These are phyloP conservation scores for Fraxinus velutina DNA, from an alignment of 305 asterid species.

Conservation along the genomic window DNA sequence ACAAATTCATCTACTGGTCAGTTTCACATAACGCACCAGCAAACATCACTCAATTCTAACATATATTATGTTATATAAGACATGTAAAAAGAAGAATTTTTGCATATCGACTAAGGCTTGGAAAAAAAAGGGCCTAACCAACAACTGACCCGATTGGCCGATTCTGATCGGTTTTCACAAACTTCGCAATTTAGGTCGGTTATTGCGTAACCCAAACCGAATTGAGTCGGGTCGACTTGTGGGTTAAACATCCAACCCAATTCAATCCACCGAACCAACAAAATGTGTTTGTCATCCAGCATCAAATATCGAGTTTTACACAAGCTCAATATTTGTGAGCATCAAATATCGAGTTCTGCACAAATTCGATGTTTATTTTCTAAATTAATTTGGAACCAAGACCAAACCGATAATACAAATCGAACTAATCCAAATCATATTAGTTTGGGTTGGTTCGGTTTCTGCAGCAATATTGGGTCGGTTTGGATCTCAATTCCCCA, in stretches of 20 bases:
- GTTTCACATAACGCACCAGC: not conserved
- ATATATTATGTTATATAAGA: not conserved
- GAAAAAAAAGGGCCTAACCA: not conserved
- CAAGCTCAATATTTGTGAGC: not conserved
- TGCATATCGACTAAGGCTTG: not conserved
- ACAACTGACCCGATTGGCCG: not conserved
- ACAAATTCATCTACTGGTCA: constrained; percentile 14
- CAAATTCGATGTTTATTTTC: not conserved
- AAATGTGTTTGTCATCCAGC: not conserved
- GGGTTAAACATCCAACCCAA: not conserved
- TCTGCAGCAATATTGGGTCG: not conserved
- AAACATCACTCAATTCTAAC: not conserved
- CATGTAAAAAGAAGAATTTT: not conserved
- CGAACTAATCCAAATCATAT: not conserved
- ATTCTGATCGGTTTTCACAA: not conserved
- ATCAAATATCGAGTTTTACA: not conserved
- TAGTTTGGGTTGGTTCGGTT: not conserved
- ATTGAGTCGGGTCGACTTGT: not conserved
- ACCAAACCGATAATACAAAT: not conserved
- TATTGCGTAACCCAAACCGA: not conserved
- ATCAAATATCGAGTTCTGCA: not conserved
- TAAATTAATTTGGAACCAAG: not conserved
- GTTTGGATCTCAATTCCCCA: not conserved
- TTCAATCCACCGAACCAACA: not conserved
- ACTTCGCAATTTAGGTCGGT: not conserved